phyloP scores from a whole-genome alignment of 148 eudicot genomes.

The Vaccinium vitisidaea region DNA sequence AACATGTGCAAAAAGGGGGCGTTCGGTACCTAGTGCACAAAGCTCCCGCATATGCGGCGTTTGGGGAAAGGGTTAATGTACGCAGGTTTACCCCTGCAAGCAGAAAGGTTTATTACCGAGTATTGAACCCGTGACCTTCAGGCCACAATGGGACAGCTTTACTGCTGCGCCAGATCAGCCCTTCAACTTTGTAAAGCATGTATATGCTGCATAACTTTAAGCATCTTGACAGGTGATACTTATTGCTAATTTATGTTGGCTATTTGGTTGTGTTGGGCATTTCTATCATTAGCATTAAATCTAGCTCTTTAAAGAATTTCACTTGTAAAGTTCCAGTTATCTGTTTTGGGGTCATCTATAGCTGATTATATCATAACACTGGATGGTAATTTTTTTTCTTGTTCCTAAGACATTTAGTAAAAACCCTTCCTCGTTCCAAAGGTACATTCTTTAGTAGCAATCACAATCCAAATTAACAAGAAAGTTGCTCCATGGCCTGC shows the following conservation, averaged over 20 bases:
- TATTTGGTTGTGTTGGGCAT: background rate
- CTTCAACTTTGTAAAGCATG: background rate
- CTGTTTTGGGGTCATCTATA: background rate
- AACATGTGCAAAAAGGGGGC: background rate
- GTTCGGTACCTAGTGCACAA: no score
- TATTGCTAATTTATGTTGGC: background rate
- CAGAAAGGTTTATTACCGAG: no score
- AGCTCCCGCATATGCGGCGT: no score
- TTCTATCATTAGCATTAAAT: background rate
- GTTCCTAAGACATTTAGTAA: background rate
- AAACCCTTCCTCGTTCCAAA: background rate
- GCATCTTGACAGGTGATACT: background rate
- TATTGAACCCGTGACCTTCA: no score
- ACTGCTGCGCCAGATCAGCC: no score
- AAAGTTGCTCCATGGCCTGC: slow-evolving; percentile 2
- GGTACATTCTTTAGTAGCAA: background rate
- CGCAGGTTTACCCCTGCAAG: no score
- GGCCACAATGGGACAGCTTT: no score
- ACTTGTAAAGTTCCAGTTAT: background rate
- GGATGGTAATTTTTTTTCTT: background rate
- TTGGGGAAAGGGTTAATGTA: no score
- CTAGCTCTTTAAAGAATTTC: background rate
- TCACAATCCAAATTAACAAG: background rate
- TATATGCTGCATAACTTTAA: slow-evolving; percentile 6
- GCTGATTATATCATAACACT: background rate